Evolutionary conservation across 192 early-diverging fungal species (phyloP), one percentile per base, ranked within the genome.

Genomic region (Backusella mclennaniae): DNA sequence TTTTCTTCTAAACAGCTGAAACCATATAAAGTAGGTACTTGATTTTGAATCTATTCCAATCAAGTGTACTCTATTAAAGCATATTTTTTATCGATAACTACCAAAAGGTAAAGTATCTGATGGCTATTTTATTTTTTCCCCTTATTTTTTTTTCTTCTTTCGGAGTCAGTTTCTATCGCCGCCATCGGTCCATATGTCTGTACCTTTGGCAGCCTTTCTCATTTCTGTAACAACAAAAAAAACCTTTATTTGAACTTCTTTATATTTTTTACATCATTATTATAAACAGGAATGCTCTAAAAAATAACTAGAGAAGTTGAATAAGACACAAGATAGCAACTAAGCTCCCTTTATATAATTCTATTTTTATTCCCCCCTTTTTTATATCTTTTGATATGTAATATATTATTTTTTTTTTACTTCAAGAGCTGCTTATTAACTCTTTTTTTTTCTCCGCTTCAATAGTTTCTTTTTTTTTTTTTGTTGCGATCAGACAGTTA

Each of bases 81-180:
- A 59, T 23, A 53, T 6, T 26, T 11, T 6, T 23, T 59, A 59
- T 59, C 23, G 12, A 2, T 7, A 23, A 6, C 53, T 59, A 4
- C n/a, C 46, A 49, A 59, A 59, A 59, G 53, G 53, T 59, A 59
- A 23, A 21, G 53, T 59, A 26, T 59, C 21, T 59, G 53, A 59
- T 59, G 23, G 53, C 53, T 59, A 9, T 26, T 59, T 59, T 26
- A 23, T 38, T 6, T 21, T n/a, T 69, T 23, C 36, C 36, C 67
- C 19, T 39, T 26, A 4, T 8, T 35, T 67, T 66, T 67, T 66
- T 67, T 69, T 69, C 36, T 21, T 36, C 19, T 36, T 68, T 68
- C 33, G 35, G 67, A 69, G 31, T 71, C 69, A 71, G 69, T 71
- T 71, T 71, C 39, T 71, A 71, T 71, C 69, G 11, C 41, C 69